Base-by-base conservation (phyloP, 352 stramenopile species). In the Globisporangium irregulare region DNA sequence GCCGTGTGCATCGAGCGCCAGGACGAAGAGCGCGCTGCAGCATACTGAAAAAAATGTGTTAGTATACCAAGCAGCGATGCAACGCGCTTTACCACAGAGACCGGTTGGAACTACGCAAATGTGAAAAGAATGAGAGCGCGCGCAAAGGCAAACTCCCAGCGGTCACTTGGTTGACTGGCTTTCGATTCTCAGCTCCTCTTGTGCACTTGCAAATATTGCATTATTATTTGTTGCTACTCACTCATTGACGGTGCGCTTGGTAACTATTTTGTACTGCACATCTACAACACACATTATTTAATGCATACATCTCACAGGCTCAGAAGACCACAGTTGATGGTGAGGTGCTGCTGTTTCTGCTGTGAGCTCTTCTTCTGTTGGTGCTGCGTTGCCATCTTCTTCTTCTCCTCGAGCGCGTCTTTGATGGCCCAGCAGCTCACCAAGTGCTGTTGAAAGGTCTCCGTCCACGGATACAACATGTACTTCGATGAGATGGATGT, bases 1-100 rank as follows among this genome's bases (percentile, higher is more conserved):
- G 36, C 55, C 0, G 46, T 61, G 24, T 84, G 77, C 41, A 54
- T 62, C 24, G 65, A 82, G 65, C 70, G 74, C 8, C 77, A 82
- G 68, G 57, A 73, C 0, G 73, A 84, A 60, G 67, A 73, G 50
- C 69, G 64, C 58, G 38, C 59, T 4, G 14, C 34, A 22, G 46
- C 15, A 7, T n/a, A 57, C 14, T 66, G 25, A 54, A 53, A 25
- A 55, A 29, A 15, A 29, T 36, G 12, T 12, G 51, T 7, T 6
- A 7, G 29, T 18, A 66, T 22, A 18, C 18, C 14, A n/a, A 38
- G 29, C 27, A 15, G 34, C 12, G 34, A 41, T 41, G 9, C 27
- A 32, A 32, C 27, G 27, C 27, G 27, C 27, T 32, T 32, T 32
- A 32, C 27, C 27, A 32, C 27, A 32, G 27, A 32, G 27, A 32